Conservation (phyloP, 768 basidiomycete species). For the Termitomyces sp. region DNA sequence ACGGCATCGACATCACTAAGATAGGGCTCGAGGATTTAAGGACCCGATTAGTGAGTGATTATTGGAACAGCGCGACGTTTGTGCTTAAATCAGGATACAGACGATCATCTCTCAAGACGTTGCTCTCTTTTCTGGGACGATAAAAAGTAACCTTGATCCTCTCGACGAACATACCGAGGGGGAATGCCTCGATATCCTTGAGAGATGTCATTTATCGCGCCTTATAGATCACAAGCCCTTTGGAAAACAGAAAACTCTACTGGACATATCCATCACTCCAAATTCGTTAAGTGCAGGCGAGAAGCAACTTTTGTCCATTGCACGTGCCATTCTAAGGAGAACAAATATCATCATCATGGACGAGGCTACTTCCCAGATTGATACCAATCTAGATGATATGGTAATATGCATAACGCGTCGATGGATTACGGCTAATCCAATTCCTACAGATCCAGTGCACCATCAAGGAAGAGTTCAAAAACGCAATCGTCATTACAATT, state of each 20-base stretch:
- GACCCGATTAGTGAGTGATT: conserved; percentile 46
- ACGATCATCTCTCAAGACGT: conserved; percentile 76
- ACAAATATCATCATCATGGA: conserved; percentile 72
- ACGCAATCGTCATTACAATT: conserved; percentile 76
- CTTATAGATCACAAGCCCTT: conserved; percentile 34
- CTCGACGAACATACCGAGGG: conserved; percentile 50
- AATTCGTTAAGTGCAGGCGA: conserved; percentile 74
- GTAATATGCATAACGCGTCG: conserved; percentile 24
- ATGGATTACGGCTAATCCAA: background rate
- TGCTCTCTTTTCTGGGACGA: conserved; percentile 66
- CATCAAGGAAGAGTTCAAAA: conserved; percentile 65
- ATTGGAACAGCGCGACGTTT: background rate
- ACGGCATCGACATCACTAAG: conserved; percentile 62
- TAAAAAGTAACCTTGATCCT: conserved; percentile 71
- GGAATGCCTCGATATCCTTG: conserved; percentile 62
- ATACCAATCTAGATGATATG: conserved; percentile 64
- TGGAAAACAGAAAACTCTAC: conserved; percentile 26
- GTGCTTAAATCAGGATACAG: conserved; percentile 24
- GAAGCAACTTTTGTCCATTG: conserved; percentile 67
- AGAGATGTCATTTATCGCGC: conserved; percentile 54
- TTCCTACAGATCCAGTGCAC: conserved; percentile 58
- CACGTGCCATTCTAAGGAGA: conserved; percentile 60
- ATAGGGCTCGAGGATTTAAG: conserved; percentile 68
- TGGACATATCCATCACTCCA: conserved; percentile 62
- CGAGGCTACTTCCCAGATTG: conserved; percentile 76